Evolutionary conservation across 768 basidiomycete genomes (phyloP).

Genomic region (Tylopilus vinaceipallidus): DNA sequence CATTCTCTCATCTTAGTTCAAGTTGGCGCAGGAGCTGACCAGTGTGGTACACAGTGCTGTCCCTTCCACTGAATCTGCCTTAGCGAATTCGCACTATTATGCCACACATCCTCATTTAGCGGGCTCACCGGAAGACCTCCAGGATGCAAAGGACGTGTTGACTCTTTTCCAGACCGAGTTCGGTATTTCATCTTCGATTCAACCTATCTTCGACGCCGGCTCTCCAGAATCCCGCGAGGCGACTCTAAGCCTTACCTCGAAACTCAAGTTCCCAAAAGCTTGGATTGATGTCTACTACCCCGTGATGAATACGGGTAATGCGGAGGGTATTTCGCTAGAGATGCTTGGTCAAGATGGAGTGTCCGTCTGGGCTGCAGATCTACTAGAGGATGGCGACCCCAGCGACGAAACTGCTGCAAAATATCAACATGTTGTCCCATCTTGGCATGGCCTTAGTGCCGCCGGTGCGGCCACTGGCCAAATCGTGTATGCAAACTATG

Average conservation of each 20-base stretch:
- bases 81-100: constrained; percentile 54
- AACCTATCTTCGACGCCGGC: constrained; percentile 71
- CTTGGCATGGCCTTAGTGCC: constrained; percentile 86
- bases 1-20: background rate
- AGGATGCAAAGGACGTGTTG: constrained; percentile 66
- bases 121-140: constrained; percentile 57
- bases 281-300: constrained; percentile 93
- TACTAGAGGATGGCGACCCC: constrained; percentile 68
- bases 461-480: constrained; percentile 73
- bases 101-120: constrained; percentile 74
- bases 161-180: constrained; percentile 67
- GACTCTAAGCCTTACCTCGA: constrained; percentile 53
- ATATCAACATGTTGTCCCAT: constrained; percentile 62
- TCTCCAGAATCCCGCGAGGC: constrained; percentile 62
- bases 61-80: constrained; percentile 56
- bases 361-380: constrained; percentile 64
- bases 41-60: constrained; percentile 40
- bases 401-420: constrained; percentile 70
- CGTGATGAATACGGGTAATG: constrained; percentile 65
- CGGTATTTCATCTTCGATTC: constrained; percentile 37
- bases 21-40: background rate
- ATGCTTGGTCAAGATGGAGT: constrained; percentile 58
- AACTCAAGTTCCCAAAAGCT: constrained; percentile 51
- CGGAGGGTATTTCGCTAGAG: constrained; percentile 64
- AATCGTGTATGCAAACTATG: constrained; percentile 79